Evolutionary conservation across 2,329 filamentous ascomycete species (phyloP), one percentile per base, ranked within the genome.

Genomic region (Claviceps africana): DNA sequence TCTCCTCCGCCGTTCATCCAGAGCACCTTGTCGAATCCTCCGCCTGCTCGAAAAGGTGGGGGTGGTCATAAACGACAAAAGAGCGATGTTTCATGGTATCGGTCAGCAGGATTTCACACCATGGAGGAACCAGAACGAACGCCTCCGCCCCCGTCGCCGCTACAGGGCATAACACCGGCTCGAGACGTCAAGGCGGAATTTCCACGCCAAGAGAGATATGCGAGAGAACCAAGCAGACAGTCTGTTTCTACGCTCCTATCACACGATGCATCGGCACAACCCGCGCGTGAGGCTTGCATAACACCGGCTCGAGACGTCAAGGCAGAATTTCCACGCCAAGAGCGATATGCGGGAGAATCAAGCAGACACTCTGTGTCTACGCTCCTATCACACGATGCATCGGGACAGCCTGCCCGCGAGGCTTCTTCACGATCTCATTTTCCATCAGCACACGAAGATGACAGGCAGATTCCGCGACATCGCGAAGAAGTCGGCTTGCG

Each of bases 81-180:
- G 48, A 69, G 67, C 54, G 67, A 69, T 46, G 59, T 68, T 19
- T 65, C 67, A 3, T 68, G 66, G 55, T 67, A 66, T 54, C 60
- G 62, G 56, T 55, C 60, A 7, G 53, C 57, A 4, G 61, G 58
- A 17, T 60, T 57, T 45, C 59, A 55, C 48, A 48, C 21, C 30
- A 44, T 47, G 15, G 58, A 61, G 30, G 58, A 59, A n/a, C 21
- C 56, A 17, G 60, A 60, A 11, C 57, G 55, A 33, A 47, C 31
- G n/a, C 43, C 51, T 3, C 44, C 54, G 15, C 54, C 56, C 44
- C 53, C 57, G 19, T 50, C 35, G 25, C 35, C 47, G 33, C 47
- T 22, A 11, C n/a, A n/a, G n/a, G n/a, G 37, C 25, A 30, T 53
- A 25, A 57, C 58, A 28, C 57, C 59, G 13, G 43, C 46, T 21